phyloP scores from a whole-genome alignment of 2,329 filamentous ascomycete genomes.

The Aspergillus transmontanensis region DNA sequence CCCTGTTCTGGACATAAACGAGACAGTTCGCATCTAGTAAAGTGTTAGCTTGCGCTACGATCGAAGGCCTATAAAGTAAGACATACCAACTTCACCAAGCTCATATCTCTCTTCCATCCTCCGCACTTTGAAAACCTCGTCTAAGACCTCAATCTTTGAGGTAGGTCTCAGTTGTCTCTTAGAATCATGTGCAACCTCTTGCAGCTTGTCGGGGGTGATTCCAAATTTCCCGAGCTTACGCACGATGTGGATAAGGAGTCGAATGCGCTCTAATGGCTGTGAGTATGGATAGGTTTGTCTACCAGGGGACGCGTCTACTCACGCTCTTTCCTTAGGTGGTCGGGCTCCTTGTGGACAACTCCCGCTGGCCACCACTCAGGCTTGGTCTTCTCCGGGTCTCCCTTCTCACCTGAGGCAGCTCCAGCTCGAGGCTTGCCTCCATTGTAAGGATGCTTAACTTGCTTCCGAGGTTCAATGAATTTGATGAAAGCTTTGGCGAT shows the following conservation, averaged over 20 bases:
- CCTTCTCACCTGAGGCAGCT: constrained; percentile 39
- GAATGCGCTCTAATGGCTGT: constrained; percentile 34
- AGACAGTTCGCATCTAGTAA: constrained; percentile 36
- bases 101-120: constrained; percentile 45
- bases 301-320: constrained; percentile 21
- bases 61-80: background rate
- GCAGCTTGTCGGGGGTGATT: constrained; percentile 42
- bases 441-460: constrained; percentile 53
- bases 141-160: constrained; percentile 40
- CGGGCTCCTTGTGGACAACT: constrained; percentile 52
- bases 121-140: constrained; percentile 45
- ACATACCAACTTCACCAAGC: constrained; percentile 44
- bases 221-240: constrained; percentile 38
- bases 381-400: constrained; percentile 48
- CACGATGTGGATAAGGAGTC: constrained; percentile 44
- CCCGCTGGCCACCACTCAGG: constrained; percentile 49
- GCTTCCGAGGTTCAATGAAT: constrained; percentile 50
- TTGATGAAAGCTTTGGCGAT: constrained; percentile 52
- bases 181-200: constrained; percentile 43
- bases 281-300: constrained; percentile 4
- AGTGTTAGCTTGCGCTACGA: background rate
- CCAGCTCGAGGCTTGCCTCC: constrained; percentile 41
- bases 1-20: constrained; percentile 42
- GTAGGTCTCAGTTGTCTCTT: constrained; percentile 41
- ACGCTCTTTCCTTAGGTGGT: constrained; percentile 52